Evolutionary conservation across 331 rosid genomes (phyloP).

Genomic region (Quercus phellos): DNA sequence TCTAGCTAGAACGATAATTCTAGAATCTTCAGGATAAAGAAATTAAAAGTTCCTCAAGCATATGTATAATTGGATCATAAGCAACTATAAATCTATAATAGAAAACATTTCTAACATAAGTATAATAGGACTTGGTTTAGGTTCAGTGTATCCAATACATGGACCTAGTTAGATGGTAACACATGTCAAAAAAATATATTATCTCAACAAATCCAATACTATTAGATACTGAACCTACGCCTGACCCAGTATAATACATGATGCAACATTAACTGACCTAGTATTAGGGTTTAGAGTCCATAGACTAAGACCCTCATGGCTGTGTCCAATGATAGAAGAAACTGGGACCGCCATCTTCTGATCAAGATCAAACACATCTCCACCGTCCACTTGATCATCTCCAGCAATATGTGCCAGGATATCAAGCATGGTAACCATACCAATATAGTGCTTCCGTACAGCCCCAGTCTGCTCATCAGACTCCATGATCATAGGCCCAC

Average conservation of each 20-base stretch:
- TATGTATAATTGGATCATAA: too few species aligned
- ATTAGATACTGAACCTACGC: too few species aligned
- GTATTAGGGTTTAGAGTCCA: conserved; percentile 87
- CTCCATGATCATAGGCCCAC: conserved; percentile 86
- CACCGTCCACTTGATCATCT: conserved; percentile 33
- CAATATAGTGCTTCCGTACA: conserved; percentile 70
- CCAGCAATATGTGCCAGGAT: conserved; percentile 82
- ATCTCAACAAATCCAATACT: too few species aligned
- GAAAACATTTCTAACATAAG: too few species aligned
- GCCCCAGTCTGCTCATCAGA: conserved; percentile 62
- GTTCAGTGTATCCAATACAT: too few species aligned
- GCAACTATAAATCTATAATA: too few species aligned
- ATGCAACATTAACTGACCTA: conserved; percentile 33
- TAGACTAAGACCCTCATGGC: conserved; percentile 69
- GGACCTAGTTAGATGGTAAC: rapidly evolving
- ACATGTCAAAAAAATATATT: rapidly evolving
- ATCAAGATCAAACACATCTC: conserved; percentile 42
- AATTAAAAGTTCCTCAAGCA: too few species aligned
- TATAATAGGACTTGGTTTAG: too few species aligned
- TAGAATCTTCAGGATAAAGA: too few species aligned
- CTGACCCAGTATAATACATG: rapidly evolving
- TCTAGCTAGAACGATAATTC: too few species aligned
- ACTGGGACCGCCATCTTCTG: conserved; percentile 56
- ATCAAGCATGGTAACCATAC: conserved; percentile 89
- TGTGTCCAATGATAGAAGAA: conserved; percentile 63